These are phyloP conservation scores for Rhodotorula sp. DNA, from an alignment of 1,284 basidiomycete species.

Conservation along the genomic window DNA sequence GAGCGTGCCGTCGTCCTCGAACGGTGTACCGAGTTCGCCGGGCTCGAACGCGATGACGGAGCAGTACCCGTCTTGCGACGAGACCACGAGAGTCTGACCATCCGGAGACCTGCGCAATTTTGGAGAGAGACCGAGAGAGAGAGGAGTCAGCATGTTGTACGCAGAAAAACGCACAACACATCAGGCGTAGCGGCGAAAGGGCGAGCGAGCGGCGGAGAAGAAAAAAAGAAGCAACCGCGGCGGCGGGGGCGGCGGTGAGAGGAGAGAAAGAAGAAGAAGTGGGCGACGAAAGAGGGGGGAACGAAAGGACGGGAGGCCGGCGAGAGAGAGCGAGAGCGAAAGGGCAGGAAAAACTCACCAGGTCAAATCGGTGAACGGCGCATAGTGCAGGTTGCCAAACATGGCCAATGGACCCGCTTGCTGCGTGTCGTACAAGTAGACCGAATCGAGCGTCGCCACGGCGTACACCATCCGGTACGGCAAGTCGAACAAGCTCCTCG, in stretches of 20 bases:
- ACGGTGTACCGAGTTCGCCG: constrained; percentile 77
- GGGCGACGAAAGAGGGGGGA: neutral
- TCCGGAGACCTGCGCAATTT: constrained; percentile 77
- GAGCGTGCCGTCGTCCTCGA: neutral
- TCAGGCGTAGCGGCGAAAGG: too few species aligned
- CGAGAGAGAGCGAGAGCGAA: neutral
- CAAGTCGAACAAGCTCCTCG: constrained; percentile 73
- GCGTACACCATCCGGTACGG: constrained; percentile 95
- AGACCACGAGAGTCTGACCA: constrained; percentile 86
- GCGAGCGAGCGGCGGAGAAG: too few species aligned
- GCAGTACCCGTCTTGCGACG: constrained; percentile 95
- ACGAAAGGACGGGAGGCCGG: neutral
- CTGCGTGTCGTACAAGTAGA: constrained; percentile 95
- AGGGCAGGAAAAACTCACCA: constrained; percentile 64
- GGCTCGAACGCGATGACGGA: constrained; percentile 75
- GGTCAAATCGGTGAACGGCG: constrained; percentile 93
- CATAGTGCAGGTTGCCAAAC: constrained; percentile 92
- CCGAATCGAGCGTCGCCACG: constrained; percentile 93
- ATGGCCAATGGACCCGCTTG: constrained; percentile 89
- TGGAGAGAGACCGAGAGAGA: too few species aligned
- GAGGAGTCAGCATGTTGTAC: too few species aligned
- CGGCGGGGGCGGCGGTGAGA: too few species aligned
- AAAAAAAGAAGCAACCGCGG: too few species aligned
- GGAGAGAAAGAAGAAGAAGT: neutral
- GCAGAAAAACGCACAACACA: too few species aligned